Percentiles rank a stretch among this genome's conserved stretches.
phyloP scores from a whole-genome alignment of 2,329 filamentous ascomycete species.

The Orbilia javanica region DNA sequence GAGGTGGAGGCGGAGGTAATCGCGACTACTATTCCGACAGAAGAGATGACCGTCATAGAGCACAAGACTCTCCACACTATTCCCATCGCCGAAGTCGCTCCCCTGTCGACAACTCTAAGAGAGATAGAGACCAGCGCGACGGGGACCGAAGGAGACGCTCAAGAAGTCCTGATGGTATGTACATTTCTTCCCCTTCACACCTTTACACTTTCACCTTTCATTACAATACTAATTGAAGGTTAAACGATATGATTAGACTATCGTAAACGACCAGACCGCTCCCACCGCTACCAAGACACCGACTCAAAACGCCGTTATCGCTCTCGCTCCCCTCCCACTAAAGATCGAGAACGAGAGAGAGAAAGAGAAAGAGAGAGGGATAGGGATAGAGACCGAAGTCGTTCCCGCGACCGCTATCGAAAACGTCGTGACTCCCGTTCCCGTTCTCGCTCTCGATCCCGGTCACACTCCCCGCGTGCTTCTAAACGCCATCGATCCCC shows the following conservation, averaged over 20 bases:
- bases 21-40: constrained; percentile 50
- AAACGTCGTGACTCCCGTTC: constrained; percentile 9
- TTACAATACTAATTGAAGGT: neutral
- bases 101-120: constrained; percentile 42
- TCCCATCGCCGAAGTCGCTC: constrained; percentile 57
- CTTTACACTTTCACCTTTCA: neutral
- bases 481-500: constrained; percentile 26
- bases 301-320: constrained; percentile 41
- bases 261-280: constrained; percentile 18
- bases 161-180: constrained; percentile 49
- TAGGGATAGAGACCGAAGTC: neutral
- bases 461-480: constrained; percentile 15
- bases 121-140: constrained; percentile 30
- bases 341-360: constrained; percentile 2
- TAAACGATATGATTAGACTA: constrained; percentile 29
- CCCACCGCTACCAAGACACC: constrained; percentile 10
- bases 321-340: constrained; percentile 20
- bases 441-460: constrained; percentile 21
- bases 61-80: constrained; percentile 53
- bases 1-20: neutral
- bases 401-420: constrained; percentile 25
- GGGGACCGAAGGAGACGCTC: constrained; percentile 34
- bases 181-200: neutral
- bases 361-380: neutral
- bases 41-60: constrained; percentile 46